Conservation (phyloP, 305 asterid genomes). For the Solanum hybrid region DNA sequence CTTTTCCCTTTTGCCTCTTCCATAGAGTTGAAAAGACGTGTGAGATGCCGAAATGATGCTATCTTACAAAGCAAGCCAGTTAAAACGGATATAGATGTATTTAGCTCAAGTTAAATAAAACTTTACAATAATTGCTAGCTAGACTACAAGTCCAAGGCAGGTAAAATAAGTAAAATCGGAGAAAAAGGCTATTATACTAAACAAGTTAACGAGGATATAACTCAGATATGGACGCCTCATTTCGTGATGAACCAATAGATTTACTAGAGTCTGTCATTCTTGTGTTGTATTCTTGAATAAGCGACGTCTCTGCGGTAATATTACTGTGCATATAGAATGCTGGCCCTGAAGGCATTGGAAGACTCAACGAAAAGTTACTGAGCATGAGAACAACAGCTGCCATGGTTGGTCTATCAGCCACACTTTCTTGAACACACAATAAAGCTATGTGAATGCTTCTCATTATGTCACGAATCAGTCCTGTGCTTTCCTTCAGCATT, state of each 20-base stretch:
- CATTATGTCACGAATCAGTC: conserved; percentile 5
- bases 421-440: conserved; percentile 25
- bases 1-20: too few species aligned
- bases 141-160: not conserved
- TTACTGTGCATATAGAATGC: not conserved
- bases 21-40: too few species aligned
- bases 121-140: not conserved
- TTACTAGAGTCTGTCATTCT: not conserved
- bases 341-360: conserved; percentile 21
- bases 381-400: conserved; percentile 18
- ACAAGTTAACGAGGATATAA: not conserved
- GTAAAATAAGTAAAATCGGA: not conserved
- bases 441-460: conserved; percentile 17
- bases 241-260: not conserved
- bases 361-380: not conserved
- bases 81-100: too few species aligned
- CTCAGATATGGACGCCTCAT: not conserved
- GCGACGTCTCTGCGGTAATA: not conserved
- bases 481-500: not conserved
- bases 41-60: too few species aligned
- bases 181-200: not conserved
- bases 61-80: too few species aligned
- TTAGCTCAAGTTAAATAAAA: too few species aligned
- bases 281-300: not conserved
- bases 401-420: conserved; percentile 17